Evolutionary conservation across 306 rosid species (phyloP).

Genomic region (Vigna hirtella): DNA sequence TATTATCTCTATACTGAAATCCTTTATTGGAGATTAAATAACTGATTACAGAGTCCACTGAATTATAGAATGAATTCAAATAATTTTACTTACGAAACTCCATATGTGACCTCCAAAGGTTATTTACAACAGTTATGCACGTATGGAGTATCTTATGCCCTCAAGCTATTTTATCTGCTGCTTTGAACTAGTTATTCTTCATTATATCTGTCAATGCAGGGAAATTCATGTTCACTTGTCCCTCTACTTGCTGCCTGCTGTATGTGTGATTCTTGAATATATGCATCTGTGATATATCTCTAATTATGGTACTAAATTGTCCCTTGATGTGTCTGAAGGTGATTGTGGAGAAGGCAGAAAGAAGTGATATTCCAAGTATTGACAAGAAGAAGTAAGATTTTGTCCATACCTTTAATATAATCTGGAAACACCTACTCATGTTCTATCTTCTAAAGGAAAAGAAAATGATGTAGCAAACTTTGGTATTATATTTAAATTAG

Average conservation of each 20-base stretch:
- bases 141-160: neutral
- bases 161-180: slow-evolving; percentile 18
- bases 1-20: neutral
- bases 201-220: neutral
- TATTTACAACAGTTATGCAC: slow-evolving; percentile 15
- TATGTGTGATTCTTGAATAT: slow-evolving; percentile 27
- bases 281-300: slow-evolving; percentile 4
- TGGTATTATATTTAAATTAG: slow-evolving; percentile 25
- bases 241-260: slow-evolving; percentile 13
- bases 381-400: slow-evolving; percentile 92
- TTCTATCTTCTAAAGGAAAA: slow-evolving; percentile 39
- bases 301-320: slow-evolving; percentile 39
- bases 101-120: slow-evolving; percentile 14
- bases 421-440: slow-evolving; percentile 38
- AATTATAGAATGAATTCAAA: slow-evolving; percentile 23
- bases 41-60: neutral
- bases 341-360: slow-evolving; percentile 96
- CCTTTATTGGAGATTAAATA: slow-evolving; percentile 8
- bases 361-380: slow-evolving; percentile 91
- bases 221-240: slow-evolving; percentile 20
- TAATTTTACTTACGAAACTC: slow-evolving; percentile 8
- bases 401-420: slow-evolving; percentile 21
- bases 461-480: neutral
- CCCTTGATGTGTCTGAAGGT: slow-evolving; percentile 64
- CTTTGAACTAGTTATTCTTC: slow-evolving; percentile 2